Base-by-base conservation (phyloP, 2,329 filamentous ascomycete species). In the Capronia epimyces region DNA sequence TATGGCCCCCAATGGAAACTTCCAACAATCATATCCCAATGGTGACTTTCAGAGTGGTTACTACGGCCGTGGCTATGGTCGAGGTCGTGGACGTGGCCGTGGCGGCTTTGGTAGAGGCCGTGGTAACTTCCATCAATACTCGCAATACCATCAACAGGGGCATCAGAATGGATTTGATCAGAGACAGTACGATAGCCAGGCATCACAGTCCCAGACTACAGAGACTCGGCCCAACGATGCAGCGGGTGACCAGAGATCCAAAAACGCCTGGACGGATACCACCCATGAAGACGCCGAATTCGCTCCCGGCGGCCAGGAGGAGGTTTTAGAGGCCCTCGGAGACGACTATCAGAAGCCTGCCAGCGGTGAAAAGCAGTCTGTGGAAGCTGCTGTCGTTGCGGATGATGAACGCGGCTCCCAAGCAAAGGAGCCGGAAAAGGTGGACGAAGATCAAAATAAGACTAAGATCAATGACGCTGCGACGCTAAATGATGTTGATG, bases 1-100 rank as follows among this genome's bases (percentile, higher is more conserved):
- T 83, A 83, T 86, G 80, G 75, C 84, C 77, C 80, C 85, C 64
- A 68, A 84, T 82, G 85, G 84, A 83, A 88, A 88, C 79, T 89
- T 86, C 82, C 74, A 77, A 64, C 67, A 67, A 56, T 67, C 71
- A 62, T 80, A 75, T 69, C 73, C 73, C 71, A 79, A 76, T 75
- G 76, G 79, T 76, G 77, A 80, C 67, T 78, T 74, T 66, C 74
- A 86, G 71, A 50, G 46, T 48, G 85, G 89, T 75, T 89, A 86
- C 75, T 83, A 81, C 75, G 81, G 82, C 71, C 82, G 81, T 71
- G 84, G 83, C 58, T 81, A 77, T 67, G 80, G 80, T 63, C 77
- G 83, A 63, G 83, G 84, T 60, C 77, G 80, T 59, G 82, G 83
- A 60, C 80, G 83, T 59, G 81, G 79, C 50, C 80, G 81, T 63